Evolutionary conservation across 2,329 filamentous ascomycete genomes (phyloP), one percentile per base, ranked within the genome.

Genomic region (Calonectria honghensis): DNA sequence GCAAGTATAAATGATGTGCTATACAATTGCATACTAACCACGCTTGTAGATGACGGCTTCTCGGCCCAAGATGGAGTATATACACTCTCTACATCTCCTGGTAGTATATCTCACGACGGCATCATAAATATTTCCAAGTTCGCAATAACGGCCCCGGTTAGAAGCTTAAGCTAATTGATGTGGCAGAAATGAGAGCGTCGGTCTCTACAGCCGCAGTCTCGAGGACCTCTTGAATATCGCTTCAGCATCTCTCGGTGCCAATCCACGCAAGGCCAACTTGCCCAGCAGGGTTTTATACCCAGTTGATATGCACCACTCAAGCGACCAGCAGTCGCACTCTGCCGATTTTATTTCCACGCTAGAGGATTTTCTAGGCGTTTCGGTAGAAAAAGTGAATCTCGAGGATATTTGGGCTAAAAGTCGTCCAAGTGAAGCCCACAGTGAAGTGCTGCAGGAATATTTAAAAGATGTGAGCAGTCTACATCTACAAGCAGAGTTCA

Each of bases 51-150:
- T 27, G 79, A 79, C 2, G 79, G 78, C n/a, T 35, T 78, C 3
- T 74, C 71, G 1, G 73, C 82, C 0, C 76, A 80, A 6, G 75
- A 81, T 5, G 84, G 84, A 0, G 39, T 84, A 6, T 85, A 83
- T 52, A 80, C 85, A 1, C 73, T 86, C 1, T 78, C 79, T 1
- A 74, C 75, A 4, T 78, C 83, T 13, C 24, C 66, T 1, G 72
- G 65, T 5, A 66, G 45, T 6, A n/a, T 75, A 18, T 66, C 81
- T 0, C 45, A 75, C 4, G 66, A 74, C 6, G 78, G 74, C 7
- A 64, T 78, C 4, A 54, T 63, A 3, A 68, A 66, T 13, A 72
- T 74, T 27, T 82, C 81, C 3, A 71, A 68, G 83, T 83, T 75
- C 74, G 81, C 70, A 81, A 76, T 75, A 79, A 69, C 16, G 24